Base-by-base conservation (phyloP, 2,329 filamentous ascomycete species). In the Dactylellina leptospora region DNA sequence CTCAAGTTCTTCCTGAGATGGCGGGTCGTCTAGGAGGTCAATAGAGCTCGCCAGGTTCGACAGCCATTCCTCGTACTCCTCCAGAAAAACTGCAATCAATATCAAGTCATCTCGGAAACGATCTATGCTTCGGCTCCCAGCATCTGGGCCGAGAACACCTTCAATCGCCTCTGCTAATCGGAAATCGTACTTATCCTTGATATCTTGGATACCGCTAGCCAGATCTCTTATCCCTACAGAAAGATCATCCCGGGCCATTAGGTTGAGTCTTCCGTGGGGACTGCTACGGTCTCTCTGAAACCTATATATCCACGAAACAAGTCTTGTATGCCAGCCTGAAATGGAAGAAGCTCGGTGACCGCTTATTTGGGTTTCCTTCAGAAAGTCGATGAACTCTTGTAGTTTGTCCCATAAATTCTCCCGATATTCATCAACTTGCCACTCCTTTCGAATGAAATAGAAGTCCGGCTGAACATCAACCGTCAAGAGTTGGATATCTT, bases 401-500 rank as follows among this genome's bases (percentile, higher is more conserved):
- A 59, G 42, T 9, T 40, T 36, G 25, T 48, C 23, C 55, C 55
- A 59, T 1, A 48, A 10, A 13, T 30, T 27, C 11, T 13, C 11
- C 4, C 16, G 16, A 11, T 30, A 30, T n/a, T 28, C 55, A 20
- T 48, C 40, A 2, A 59, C 5, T n/a, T 47, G 54, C 42, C 55
- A 59, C 16, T 16, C 13, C 27, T 48, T 38, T 8, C 40, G 40
- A 13, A 9, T 9, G 13, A 4, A 4, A n/a, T 23, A 59, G 28
- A 50, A 59, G 13, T 59, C 55, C 4, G 55, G 55, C 20, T 59
- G 55, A 0, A 47, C n/a, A 33, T 59, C 44, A 1, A 42, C 55
- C 10, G 40, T 60, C 5, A 50, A 20, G 4, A 27, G 9, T 40
- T 20, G 11, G 4, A 60, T 50, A 8, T 18, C 11, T 4, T 25